Evolutionary conservation across 371 early-diverging fungal genomes (phyloP).

Genomic region (Syncephalis plumigaleata): DNA sequence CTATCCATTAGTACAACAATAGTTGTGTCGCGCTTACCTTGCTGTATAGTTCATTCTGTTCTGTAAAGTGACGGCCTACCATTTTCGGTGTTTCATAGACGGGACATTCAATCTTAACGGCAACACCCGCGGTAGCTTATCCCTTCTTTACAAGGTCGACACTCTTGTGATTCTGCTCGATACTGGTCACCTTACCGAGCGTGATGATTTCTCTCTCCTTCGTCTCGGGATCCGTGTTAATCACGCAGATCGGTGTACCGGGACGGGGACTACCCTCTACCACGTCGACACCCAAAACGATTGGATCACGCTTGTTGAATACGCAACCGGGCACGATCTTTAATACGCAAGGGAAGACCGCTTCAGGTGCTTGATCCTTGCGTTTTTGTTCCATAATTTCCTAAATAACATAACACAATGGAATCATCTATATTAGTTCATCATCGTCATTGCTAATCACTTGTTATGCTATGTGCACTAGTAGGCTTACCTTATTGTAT

Average conservation of each 20-base stretch:
- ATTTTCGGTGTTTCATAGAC: slow-evolving; percentile 78
- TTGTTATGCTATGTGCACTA: slow-evolving; percentile 4
- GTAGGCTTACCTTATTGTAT: slow-evolving; percentile 27
- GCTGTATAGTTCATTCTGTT: slow-evolving; percentile 57
- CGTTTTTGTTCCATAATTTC: slow-evolving; percentile 69
- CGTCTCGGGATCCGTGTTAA: slow-evolving; percentile 61
- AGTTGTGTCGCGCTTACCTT: too few species aligned
- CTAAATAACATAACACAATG: slow-evolving; percentile 11
- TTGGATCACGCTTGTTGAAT: slow-evolving; percentile 94
- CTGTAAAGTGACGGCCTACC: slow-evolving; percentile 92
- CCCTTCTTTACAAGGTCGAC: slow-evolving; percentile 76
- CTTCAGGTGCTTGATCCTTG: slow-evolving; percentile 72
- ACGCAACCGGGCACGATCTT: slow-evolving; percentile 90
- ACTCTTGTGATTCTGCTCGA: slow-evolving; percentile 92
- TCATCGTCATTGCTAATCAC: neutral
- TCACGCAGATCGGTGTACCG: slow-evolving; percentile 94
- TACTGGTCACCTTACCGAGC: slow-evolving; percentile 90
- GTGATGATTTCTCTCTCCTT: slow-evolving; percentile 42
- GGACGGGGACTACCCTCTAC: slow-evolving; percentile 81
- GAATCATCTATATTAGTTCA: slow-evolving; percentile 5
- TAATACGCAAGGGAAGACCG: slow-evolving; percentile 94
- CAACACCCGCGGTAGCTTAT: slow-evolving; percentile 73
- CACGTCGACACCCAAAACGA: slow-evolving; percentile 97
- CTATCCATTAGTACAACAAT: too few species aligned
- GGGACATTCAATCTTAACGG: slow-evolving; percentile 91